These are phyloP conservation scores for Corniculantispora saksenae DNA, from an alignment of 2,329 filamentous ascomycete species.

Conservation along the genomic window DNA sequence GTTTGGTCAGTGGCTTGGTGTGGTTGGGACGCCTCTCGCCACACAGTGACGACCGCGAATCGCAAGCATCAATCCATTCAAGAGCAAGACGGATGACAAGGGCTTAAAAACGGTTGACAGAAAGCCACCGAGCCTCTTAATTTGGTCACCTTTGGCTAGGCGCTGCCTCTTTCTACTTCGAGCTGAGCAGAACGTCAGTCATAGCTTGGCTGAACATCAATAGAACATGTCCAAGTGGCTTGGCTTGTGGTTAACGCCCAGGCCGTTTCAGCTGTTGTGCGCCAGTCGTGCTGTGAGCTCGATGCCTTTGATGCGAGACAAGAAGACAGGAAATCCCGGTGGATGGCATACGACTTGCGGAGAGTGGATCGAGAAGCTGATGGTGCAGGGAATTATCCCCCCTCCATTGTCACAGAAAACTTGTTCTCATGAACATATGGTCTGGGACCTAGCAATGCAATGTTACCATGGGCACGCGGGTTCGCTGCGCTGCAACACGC, in stretches of 20 bases:
- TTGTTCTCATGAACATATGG: conserved; percentile 10
- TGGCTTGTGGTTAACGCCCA: background rate
- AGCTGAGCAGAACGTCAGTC: background rate
- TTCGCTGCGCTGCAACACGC: background rate
- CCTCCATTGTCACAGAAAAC: background rate
- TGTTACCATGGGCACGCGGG: background rate
- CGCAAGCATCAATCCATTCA: background rate
- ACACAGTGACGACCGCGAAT: background rate
- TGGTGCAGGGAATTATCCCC: background rate
- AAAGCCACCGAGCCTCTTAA: conserved; percentile 1
- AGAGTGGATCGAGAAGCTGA: background rate
- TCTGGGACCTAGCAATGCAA: background rate
- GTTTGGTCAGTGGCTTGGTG: background rate
- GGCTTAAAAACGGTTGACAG: background rate
- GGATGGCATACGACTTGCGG: background rate
- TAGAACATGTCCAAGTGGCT: background rate
- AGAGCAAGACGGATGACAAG: background rate
- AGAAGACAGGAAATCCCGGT: background rate
- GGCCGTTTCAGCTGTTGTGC: conserved; percentile 5
- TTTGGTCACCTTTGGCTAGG: background rate
- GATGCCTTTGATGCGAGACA: background rate
- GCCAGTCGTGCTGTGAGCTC: background rate
- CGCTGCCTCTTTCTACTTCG: background rate
- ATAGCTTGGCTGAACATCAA: background rate
- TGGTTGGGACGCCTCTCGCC: background rate